These are phyloP conservation scores for Suaeda aralocaspica DNA, from an alignment of 148 eudicot genomes.

Conservation along the genomic window DNA sequence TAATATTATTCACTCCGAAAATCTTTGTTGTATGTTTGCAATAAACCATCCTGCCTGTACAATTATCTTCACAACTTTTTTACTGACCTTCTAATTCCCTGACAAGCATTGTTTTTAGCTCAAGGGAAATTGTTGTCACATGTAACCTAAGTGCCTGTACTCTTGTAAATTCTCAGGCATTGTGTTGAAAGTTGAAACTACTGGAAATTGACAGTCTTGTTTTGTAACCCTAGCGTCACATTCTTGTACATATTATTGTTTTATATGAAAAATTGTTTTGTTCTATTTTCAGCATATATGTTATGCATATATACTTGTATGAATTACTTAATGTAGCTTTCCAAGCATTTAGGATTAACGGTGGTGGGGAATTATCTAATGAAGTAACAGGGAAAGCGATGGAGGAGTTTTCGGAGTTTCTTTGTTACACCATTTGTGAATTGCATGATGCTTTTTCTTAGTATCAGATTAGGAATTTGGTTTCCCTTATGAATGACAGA, in stretches of 20 bases:
- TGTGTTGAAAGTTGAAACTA: not conserved
- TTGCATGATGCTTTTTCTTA: no score
- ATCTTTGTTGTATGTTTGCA: not conserved
- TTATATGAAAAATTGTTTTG: not conserved
- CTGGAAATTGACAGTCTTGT: not conserved
- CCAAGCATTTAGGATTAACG: no score
- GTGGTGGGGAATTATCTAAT: no score
- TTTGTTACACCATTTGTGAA: no score
- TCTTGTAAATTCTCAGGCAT: slow-evolving; percentile 20
- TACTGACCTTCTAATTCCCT: slow-evolving; percentile 24
- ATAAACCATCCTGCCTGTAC: slow-evolving; percentile 1
- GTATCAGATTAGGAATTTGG: no score
- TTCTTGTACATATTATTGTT: slow-evolving; percentile 7
- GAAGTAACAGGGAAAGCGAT: no score
- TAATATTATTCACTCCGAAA: slow-evolving; percentile 1
- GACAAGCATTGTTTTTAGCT: slow-evolving; percentile 26
- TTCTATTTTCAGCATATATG: no score
- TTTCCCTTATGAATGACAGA: no score
- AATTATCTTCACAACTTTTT: slow-evolving; percentile 26
- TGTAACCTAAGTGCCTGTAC: slow-evolving; percentile 8
- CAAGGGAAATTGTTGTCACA: slow-evolving; percentile 9
- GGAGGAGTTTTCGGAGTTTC: no score
- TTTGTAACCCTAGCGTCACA: not conserved
- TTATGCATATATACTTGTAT: no score
- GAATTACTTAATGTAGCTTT: no score